Conservation (phyloP, 768 basidiomycete species). For the Tephrocybe rancida region DNA sequence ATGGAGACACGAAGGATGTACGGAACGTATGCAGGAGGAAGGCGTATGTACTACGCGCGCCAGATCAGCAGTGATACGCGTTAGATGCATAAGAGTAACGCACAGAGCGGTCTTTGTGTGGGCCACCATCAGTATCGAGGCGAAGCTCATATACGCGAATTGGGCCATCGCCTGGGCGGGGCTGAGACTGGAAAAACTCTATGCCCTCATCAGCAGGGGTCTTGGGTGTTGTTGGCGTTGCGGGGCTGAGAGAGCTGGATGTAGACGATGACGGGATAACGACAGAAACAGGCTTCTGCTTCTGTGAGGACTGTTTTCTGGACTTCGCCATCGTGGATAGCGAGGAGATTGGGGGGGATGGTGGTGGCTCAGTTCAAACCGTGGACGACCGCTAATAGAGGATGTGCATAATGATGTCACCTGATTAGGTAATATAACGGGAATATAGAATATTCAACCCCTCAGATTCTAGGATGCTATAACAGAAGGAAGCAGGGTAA, state of each 20-base stretch:
- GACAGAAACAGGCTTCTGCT: conserved; percentile 29
- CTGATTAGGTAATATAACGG: conserved; percentile 16
- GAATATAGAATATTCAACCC: conserved; percentile 8
- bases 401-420: conserved; percentile 17
- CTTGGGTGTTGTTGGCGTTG: conserved; percentile 60
- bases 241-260: conserved; percentile 24
- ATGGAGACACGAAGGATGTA: conserved; percentile 92
- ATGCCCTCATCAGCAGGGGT: conserved; percentile 94
- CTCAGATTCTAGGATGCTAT: conserved; percentile 4
- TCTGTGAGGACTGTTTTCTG: conserved; percentile 22
- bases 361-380: conserved; percentile 15
- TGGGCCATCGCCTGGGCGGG: conserved; percentile 55
- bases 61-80: neutral
- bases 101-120: conserved; percentile 82
- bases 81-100: conserved; percentile 26
- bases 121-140: conserved; percentile 90
- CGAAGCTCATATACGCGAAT: conserved; percentile 86
- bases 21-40: conserved; percentile 87
- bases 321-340: conserved; percentile 24
- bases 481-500: conserved; percentile 14
- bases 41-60: conserved; percentile 80
- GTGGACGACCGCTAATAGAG: neutral
- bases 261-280: conserved; percentile 30
- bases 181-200: conserved; percentile 75
- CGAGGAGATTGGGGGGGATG: conserved; percentile 11